Percentiles rank a stretch among this genome's conserved stretches.
These are phyloP conservation scores for Batrachochytrium dendrobatidis DNA, from an alignment of 371 early-diverging fungal genomes.

Conservation along the genomic window DNA sequence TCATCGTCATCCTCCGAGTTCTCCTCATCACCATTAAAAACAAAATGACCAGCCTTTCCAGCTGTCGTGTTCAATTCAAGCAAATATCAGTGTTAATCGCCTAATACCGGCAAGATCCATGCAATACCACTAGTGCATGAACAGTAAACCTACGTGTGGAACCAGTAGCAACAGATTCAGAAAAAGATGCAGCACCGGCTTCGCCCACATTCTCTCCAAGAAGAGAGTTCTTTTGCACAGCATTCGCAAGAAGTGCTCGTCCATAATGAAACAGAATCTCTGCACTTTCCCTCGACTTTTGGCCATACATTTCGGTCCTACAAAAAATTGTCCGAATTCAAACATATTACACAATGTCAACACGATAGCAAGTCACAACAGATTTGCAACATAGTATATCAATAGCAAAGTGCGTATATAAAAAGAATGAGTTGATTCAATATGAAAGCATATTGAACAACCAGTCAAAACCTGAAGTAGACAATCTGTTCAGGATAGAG, in stretches of 20 bases:
- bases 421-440: too few species aligned
- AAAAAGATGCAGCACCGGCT: not conserved
- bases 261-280: conserved; percentile 11
- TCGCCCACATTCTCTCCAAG: conserved; percentile 8
- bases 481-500: too few species aligned
- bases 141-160: not conserved
- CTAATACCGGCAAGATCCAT: not conserved
- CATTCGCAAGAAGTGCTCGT: conserved; percentile 10
- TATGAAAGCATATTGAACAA: too few species aligned
- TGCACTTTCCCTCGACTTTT: conserved; percentile 6
- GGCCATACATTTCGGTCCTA: conserved; percentile 8
- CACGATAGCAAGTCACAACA: too few species aligned
- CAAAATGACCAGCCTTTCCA: not conserved
- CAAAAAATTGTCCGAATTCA: too few species aligned
- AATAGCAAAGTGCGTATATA: too few species aligned
- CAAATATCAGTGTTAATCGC: not conserved
- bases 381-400: too few species aligned
- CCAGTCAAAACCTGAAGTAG: too few species aligned
- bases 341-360: too few species aligned
- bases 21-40: conserved; percentile 1
- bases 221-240: conserved; percentile 8
- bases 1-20: not conserved
- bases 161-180: not conserved
- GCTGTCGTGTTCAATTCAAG: not conserved
- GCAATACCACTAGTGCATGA: not conserved